Evolutionary conservation across 2,329 filamentous ascomycete genomes (phyloP).

Genomic region (Kalmusia sp.): DNA sequence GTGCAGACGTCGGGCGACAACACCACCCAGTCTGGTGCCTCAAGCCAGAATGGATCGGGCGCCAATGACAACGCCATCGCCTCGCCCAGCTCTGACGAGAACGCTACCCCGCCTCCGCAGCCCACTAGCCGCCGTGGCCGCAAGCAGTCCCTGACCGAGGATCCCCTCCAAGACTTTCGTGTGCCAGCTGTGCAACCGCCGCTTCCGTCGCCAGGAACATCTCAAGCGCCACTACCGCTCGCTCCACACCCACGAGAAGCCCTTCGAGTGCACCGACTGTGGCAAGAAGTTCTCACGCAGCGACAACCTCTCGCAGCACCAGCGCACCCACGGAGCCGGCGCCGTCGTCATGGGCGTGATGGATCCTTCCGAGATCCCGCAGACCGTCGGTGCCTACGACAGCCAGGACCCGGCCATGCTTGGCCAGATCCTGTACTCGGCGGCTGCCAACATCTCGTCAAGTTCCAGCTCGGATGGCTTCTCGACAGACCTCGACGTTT

Average conservation of each 20-base stretch:
- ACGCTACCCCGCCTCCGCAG: conserved; percentile 36
- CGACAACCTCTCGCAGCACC: conserved; percentile 96
- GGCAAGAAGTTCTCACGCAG: conserved; percentile 99
- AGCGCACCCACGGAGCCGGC: conserved; percentile 88
- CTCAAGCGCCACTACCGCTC: conserved; percentile 98
- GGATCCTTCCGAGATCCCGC: conserved; percentile 68
- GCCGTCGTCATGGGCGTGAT: conserved; percentile 91
- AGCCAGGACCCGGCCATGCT: conserved; percentile 47
- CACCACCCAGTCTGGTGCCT: conserved; percentile 43
- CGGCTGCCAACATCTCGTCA: conserved; percentile 43
- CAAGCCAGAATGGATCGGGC: conserved; percentile 45
- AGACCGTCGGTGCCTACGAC: conserved; percentile 35
- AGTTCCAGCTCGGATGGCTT: conserved; percentile 43
- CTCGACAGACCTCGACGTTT: conserved; percentile 46
- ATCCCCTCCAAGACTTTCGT: conserved; percentile 98
- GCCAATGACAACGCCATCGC: conserved; percentile 53
- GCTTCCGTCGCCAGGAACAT: conserved; percentile 97
- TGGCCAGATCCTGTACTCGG: conserved; percentile 48
- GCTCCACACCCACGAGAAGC: conserved; percentile 98
- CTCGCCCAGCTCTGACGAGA: conserved; percentile 52
- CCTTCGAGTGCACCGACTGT: conserved; percentile 96
- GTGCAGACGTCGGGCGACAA: conserved; percentile 40
- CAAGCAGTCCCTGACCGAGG: conserved; percentile 97
- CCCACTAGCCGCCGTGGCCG: conserved; percentile 88
- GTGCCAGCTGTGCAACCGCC: conserved; percentile 93